Evolutionary conservation across 495 filamentous ascomycete genomes (phyloP).

Genomic region (Penicillium bialowiezense): DNA sequence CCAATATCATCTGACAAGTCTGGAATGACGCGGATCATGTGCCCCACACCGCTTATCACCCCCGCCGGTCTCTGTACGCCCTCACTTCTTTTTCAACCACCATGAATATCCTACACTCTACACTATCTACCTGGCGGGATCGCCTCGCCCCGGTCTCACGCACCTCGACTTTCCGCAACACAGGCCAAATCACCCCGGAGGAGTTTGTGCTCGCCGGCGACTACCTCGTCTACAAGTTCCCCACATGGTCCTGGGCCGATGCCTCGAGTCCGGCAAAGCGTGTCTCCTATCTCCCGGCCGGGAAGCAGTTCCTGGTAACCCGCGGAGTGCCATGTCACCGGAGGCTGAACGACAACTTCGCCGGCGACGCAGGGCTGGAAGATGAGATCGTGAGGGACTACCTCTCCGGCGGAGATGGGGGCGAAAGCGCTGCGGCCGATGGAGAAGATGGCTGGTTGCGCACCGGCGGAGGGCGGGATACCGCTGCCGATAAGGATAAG

Average conservation of each 20-base stretch:
- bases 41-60: slow-evolving; percentile 31
- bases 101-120: slow-evolving; percentile 72
- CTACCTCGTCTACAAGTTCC: slow-evolving; percentile 99
- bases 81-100: slow-evolving; percentile 13
- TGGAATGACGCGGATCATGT: slow-evolving; percentile 25
- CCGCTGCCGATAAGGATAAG: slow-evolving; percentile 45
- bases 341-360: slow-evolving; percentile 89
- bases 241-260: slow-evolving; percentile 96
- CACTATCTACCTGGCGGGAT: slow-evolving; percentile 82
- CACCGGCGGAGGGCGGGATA: slow-evolving; percentile 63
- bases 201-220: slow-evolving; percentile 96
- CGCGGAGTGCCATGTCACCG: slow-evolving; percentile 90
- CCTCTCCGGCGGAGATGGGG: slow-evolving; percentile 55
- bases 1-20: not conserved
- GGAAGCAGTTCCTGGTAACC: slow-evolving; percentile 95
- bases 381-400: slow-evolving; percentile 81
- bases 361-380: slow-evolving; percentile 78
- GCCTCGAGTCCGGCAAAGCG: slow-evolving; percentile 75
- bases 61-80: not conserved
- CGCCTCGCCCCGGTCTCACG: slow-evolving; percentile 82
- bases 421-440: slow-evolving; percentile 47
- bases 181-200: slow-evolving; percentile 94
- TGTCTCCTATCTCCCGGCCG: slow-evolving; percentile 75
- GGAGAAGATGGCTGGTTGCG: slow-evolving; percentile 90
- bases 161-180: slow-evolving; percentile 88